These are phyloP conservation scores for Helotiales sp. DNA, from an alignment of 2,329 filamentous ascomycete species.

Conservation along the genomic window DNA sequence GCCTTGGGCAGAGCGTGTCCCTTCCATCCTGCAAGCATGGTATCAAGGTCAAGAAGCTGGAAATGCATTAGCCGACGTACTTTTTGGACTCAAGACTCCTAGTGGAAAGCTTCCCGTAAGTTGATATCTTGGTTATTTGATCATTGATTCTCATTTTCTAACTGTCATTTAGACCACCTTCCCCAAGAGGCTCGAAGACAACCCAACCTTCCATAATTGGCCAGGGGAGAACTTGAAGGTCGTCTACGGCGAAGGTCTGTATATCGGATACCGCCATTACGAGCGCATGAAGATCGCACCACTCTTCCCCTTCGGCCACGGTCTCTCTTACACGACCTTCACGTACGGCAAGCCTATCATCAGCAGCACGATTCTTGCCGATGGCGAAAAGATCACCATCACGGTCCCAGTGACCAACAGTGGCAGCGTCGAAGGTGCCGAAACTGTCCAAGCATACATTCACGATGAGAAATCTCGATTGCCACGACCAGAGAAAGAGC, in stretches of 20 bases:
- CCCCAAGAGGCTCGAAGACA: slow-evolving; percentile 66
- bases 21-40: slow-evolving; percentile 73
- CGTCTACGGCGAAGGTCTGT: slow-evolving; percentile 74
- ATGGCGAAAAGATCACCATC: slow-evolving; percentile 43
- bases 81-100: slow-evolving; percentile 67
- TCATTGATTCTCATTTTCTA: slow-evolving; percentile 14
- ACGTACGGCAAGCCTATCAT: slow-evolving; percentile 63
- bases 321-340: slow-evolving; percentile 75
- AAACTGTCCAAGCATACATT: slow-evolving; percentile 72
- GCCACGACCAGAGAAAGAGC: slow-evolving; percentile 71
- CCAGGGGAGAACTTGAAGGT: slow-evolving; percentile 71
- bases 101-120: slow-evolving; percentile 66
- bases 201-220: slow-evolving; percentile 75
- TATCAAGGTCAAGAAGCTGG: slow-evolving; percentile 74
- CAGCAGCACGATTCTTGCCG: slow-evolving; percentile 47
- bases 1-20: slow-evolving; percentile 70
- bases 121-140: slow-evolving; percentile 3
- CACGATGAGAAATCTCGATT: slow-evolving; percentile 65
- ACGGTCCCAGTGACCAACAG: slow-evolving; percentile 63
- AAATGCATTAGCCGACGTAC: slow-evolving; percentile 69
- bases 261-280: slow-evolving; percentile 76
- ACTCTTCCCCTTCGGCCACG: slow-evolving; percentile 75
- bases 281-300: slow-evolving; percentile 64
- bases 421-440: slow-evolving; percentile 60
- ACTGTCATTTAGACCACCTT: slow-evolving; percentile 60